These are phyloP conservation scores for Nidularia sp. DNA, from an alignment of 768 basidiomycete genomes.

Conservation along the genomic window DNA sequence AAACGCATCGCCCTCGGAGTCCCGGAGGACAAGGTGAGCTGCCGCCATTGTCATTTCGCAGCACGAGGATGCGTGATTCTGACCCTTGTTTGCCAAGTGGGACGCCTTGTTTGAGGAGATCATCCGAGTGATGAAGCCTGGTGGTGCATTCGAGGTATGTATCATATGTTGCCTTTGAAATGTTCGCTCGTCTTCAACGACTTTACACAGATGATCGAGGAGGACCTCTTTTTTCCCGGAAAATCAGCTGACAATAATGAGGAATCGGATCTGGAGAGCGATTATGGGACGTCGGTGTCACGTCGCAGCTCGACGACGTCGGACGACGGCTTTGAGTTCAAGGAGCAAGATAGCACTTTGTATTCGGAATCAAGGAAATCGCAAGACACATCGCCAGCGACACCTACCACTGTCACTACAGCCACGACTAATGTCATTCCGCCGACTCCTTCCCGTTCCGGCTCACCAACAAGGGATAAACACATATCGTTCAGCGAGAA, in stretches of 20 bases:
- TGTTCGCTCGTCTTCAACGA: background rate
- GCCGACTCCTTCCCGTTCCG: background rate
- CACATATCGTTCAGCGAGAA: background rate
- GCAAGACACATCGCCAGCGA: background rate
- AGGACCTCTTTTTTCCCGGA: slow-evolving; percentile 73
- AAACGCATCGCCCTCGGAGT: slow-evolving; percentile 72
- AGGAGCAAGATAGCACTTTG: background rate
- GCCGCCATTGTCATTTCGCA: background rate
- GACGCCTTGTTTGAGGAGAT: slow-evolving; percentile 67
- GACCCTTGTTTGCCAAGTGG: slow-evolving; percentile 42
- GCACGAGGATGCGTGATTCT: background rate
- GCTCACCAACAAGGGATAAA: no score
- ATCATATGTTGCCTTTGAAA: background rate
- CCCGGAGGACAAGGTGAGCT: slow-evolving; percentile 65
- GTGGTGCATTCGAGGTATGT: slow-evolving; percentile 64
- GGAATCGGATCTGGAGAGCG: slow-evolving; percentile 18
- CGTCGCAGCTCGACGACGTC: slow-evolving; percentile 11
- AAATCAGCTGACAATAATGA: slow-evolving; percentile 31
- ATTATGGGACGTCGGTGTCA: slow-evolving; percentile 16
- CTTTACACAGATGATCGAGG: slow-evolving; percentile 56
- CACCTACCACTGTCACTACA: background rate
- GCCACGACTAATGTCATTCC: background rate
- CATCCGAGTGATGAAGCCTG: slow-evolving; percentile 66
- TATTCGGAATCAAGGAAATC: background rate
- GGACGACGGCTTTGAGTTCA: background rate